These are phyloP conservation scores for Ceratobasidium papillatum DNA, from an alignment of 1,284 basidiomycete genomes.

Conservation along the genomic window DNA sequence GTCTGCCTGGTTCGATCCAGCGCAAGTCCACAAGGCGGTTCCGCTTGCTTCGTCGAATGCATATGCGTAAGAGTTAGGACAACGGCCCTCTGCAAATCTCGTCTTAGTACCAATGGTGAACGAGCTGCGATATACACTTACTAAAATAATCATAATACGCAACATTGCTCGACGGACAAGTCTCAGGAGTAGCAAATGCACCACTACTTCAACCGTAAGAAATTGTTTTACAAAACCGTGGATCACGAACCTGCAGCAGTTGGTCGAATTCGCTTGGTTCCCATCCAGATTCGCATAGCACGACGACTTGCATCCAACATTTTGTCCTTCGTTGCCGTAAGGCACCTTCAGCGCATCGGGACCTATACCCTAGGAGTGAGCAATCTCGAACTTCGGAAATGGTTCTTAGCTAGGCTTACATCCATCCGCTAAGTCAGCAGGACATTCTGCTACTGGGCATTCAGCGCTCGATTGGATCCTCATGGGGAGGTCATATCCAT, in stretches of 20 bases:
- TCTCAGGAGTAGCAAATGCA: constrained; percentile 14
- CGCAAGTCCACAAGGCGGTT: constrained; percentile 41
- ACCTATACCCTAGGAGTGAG: constrained; percentile 9
- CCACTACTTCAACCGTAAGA: constrained; percentile 4
- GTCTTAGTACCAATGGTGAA: neutral
- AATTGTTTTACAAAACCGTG: constrained; percentile 47
- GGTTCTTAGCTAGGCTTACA: constrained; percentile 8
- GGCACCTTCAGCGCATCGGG: constrained; percentile 39
- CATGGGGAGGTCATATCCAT: constrained; percentile 48
- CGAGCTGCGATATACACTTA: neutral
- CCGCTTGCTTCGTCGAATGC: constrained; percentile 50
- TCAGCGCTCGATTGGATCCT: constrained; percentile 42
- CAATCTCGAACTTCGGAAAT: neutral
- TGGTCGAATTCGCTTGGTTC: constrained; percentile 46
- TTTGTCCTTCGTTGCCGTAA: neutral
- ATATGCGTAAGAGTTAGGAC: constrained; percentile 43
- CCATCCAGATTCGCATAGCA: constrained; percentile 44
- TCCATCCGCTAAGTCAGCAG: constrained; percentile 26
- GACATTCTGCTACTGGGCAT: constrained; percentile 45
- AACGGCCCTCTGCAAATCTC: constrained; percentile 35
- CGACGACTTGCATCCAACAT: constrained; percentile 42
- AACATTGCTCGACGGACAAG: constrained; percentile 34
- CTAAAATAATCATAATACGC: constrained; percentile 56
- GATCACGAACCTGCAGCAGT: constrained; percentile 54
- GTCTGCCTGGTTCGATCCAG: constrained; percentile 32